Percentiles rank a stretch among this genome's conserved stretches.
These are phyloP conservation scores for Pythium aristosporum DNA, from an alignment of 352 stramenopile species.

Conservation along the genomic window DNA sequence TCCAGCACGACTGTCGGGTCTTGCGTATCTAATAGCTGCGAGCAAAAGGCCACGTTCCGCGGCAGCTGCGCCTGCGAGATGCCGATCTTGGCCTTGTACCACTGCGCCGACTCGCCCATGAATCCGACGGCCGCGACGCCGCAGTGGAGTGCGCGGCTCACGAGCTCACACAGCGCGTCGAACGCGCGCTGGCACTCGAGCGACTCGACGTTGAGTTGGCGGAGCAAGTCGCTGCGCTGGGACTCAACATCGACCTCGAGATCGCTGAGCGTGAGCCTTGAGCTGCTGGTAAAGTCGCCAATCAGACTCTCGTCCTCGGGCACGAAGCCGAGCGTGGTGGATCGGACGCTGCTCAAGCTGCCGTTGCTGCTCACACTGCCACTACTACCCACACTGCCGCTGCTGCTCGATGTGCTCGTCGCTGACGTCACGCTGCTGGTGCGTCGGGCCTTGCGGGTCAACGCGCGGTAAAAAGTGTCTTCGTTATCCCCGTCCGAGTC, in stretches of 20 bases:
- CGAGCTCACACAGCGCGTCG: conserved; percentile 71
- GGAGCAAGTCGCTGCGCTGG: conserved; percentile 42
- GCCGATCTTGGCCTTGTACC: conserved; percentile 74
- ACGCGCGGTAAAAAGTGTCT: neutral
- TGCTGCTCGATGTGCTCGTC: conserved; percentile 7
- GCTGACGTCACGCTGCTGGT: neutral
- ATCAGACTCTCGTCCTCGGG: conserved; percentile 28
- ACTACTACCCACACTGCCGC: neutral
- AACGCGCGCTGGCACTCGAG: conserved; percentile 53
- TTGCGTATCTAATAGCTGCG: conserved; percentile 42
- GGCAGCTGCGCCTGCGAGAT: conserved; percentile 63
- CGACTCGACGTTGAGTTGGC: conserved; percentile 43
- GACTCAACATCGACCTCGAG: conserved; percentile 39
- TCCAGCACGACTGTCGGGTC: conserved; percentile 82
- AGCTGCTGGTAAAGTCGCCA: conserved; percentile 35
- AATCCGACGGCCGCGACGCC: conserved; percentile 68
- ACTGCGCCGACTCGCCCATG: conserved; percentile 57
- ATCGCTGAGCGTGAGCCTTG: conserved; percentile 33
- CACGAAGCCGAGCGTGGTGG: conserved; percentile 16
- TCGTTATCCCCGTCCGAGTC: conserved; percentile 17
- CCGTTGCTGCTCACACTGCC: conserved; percentile 8
- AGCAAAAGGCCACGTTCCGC: conserved; percentile 66
- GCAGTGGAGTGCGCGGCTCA: conserved; percentile 55
- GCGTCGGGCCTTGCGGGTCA: neutral
- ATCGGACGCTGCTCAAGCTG: conserved; percentile 6